phyloP scores from a whole-genome alignment of 169 alveolate genomes.

The Eimeria acervulina region DNA sequence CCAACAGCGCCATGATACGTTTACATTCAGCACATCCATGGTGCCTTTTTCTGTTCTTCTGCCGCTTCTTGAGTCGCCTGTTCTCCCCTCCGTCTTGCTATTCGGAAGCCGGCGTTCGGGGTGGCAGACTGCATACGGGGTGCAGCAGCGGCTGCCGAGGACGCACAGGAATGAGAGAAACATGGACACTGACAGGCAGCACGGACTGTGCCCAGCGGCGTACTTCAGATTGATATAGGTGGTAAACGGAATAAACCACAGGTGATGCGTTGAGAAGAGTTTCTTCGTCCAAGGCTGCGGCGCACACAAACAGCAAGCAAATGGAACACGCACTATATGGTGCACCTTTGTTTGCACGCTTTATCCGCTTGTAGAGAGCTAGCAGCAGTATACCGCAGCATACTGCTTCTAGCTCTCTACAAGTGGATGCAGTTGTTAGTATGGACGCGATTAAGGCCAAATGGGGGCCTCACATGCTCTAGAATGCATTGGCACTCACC shows the following conservation, averaged over 20 bases:
- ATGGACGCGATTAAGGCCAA: neutral
- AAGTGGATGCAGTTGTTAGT: neutral
- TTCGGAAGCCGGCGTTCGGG: neutral
- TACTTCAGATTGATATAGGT: constrained; percentile 30
- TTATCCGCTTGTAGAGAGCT: neutral
- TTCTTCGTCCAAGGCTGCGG: constrained; percentile 65
- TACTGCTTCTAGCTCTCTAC: too few relatives aligned
- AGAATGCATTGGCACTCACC: neutral
- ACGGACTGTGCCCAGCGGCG: constrained; percentile 69
- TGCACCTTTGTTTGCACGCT: neutral
- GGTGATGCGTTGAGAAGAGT: constrained; percentile 46
- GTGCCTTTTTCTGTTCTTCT: constrained; percentile 10
- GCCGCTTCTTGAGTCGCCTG: neutral
- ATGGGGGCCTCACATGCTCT: neutral
- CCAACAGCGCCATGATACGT: constrained; percentile 62
- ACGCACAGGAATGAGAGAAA: constrained; percentile 11
- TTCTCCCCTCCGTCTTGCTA: neutral
- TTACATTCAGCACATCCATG: constrained; percentile 59
- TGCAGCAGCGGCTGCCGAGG: constrained; percentile 65
- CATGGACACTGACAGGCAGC: constrained; percentile 43
- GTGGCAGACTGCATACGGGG: constrained; percentile 64
- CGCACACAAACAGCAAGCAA: neutral
- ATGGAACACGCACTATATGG: neutral
- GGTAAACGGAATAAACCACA: constrained; percentile 47
- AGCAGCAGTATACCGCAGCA: neutral